Evolutionary conservation across 352 stramenopile species (phyloP).

Genomic region (Globisporangium paddicum): DNA sequence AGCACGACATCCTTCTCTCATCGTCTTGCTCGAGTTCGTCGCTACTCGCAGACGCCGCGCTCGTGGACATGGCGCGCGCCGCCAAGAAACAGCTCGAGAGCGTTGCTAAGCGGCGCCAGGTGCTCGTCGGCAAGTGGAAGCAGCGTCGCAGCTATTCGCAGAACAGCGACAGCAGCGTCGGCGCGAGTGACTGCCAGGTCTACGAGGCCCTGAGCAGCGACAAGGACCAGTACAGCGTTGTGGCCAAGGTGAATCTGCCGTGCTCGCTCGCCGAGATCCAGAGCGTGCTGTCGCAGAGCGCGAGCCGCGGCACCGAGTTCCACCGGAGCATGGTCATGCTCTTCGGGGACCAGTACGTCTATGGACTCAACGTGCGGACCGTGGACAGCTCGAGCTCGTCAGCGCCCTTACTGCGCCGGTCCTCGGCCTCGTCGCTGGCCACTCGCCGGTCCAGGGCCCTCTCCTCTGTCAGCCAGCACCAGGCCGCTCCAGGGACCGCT

Average conservation of each 20-base stretch:
- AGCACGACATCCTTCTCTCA: slow-evolving; percentile 26
- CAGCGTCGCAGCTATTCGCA: slow-evolving; percentile 15
- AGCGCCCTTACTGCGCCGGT: background rate
- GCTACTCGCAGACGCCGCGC: slow-evolving; percentile 23
- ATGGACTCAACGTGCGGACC: slow-evolving; percentile 35
- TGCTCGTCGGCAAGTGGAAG: slow-evolving; percentile 48
- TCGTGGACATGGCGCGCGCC: slow-evolving; percentile 25
- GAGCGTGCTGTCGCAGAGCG: slow-evolving; percentile 47
- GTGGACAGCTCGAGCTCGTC: slow-evolving; percentile 25
- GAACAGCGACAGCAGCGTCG: background rate
- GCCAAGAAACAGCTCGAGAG: slow-evolving; percentile 43
- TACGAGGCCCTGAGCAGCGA: slow-evolving; percentile 38
- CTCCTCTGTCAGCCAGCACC: too few relatives aligned
- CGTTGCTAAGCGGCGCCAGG: slow-evolving; percentile 35
- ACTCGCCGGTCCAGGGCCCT: too few relatives aligned
- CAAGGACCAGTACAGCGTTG: slow-evolving; percentile 51
- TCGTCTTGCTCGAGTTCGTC: slow-evolving; percentile 30
- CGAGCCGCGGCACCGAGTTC: slow-evolving; percentile 28
- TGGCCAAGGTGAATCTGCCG: slow-evolving; percentile 54
- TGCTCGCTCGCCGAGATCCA: slow-evolving; percentile 58
- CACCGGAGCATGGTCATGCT: slow-evolving; percentile 60
- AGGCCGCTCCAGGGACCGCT: slow-evolving; percentile 9
- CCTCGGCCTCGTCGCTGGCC: too few relatives aligned
- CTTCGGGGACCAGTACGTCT: slow-evolving; percentile 62
- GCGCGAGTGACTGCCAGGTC: slow-evolving; percentile 31